Evolutionary conservation across 148 eudicot genomes (phyloP).

Genomic region (Linanthus parryae): DNA sequence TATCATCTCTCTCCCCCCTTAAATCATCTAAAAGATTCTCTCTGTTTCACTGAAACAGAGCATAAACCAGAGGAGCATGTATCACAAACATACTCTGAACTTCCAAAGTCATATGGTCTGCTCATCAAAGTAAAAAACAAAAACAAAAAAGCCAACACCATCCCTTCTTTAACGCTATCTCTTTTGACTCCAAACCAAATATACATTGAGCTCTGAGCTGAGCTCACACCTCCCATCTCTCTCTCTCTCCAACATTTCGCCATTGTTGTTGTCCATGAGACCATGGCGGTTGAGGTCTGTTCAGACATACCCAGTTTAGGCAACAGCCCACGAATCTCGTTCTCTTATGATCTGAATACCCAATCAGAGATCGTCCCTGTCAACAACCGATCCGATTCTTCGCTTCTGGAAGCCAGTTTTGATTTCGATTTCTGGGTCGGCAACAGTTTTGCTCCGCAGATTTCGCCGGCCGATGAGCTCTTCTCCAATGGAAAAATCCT

Average conservation of each 20-base stretch:
- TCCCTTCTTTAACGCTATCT: constrained; percentile 10
- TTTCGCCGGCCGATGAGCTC: constrained; percentile 76
- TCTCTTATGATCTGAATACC: constrained; percentile 46
- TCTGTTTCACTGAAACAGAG: constrained; percentile 11
- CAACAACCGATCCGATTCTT: constrained; percentile 15
- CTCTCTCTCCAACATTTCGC: not conserved
- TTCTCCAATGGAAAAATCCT: constrained; percentile 64
- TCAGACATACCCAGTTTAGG: constrained; percentile 22
- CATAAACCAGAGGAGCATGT: not conserved
- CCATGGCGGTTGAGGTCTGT: constrained; percentile 56
- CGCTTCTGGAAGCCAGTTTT: constrained; percentile 29
- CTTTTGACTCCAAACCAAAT: constrained; percentile 22
- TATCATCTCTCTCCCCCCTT: not conserved
- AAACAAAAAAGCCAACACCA: constrained; percentile 4
- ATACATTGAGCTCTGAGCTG: not conserved
- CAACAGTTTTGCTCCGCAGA: constrained; percentile 7
- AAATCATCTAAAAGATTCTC: not conserved
- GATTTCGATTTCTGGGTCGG: constrained; percentile 59
- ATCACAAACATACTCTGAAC: constrained; percentile 5
- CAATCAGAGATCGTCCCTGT: constrained; percentile 18
- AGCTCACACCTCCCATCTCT: not conserved
- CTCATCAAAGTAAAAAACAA: not conserved
- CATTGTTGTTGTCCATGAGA: not conserved
- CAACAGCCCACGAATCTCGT: constrained; percentile 60
- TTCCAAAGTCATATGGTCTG: not conserved